A percentile compares a stretch with the other conserved stretches of the same genome.
Conservation (phyloP, 2,329 filamentous ascomycete genomes). For the Colletotrichum trifolii region DNA sequence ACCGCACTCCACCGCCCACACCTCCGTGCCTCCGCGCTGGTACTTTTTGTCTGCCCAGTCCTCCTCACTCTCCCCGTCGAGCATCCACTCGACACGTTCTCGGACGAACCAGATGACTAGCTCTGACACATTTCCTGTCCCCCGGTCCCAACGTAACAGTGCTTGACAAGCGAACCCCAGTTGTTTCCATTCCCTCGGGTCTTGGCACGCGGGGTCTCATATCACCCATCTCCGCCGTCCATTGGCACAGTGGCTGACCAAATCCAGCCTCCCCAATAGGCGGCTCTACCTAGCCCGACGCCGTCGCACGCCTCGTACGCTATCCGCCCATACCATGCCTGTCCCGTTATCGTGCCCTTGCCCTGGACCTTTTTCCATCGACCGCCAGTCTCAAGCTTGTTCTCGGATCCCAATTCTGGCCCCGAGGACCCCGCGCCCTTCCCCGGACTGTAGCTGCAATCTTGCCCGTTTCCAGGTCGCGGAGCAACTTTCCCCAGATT, state of each 20-base stretch:
- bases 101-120: conserved; percentile 22
- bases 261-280: conserved; percentile 18
- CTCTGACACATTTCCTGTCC: conserved; percentile 14
- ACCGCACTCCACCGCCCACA: conserved; percentile 2
- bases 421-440: conserved; percentile 23
- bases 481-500: conserved; percentile 14
- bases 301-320: conserved; percentile 12
- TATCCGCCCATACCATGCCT: background rate
- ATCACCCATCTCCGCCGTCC: conserved; percentile 3
- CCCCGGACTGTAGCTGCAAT: background rate
- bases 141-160: conserved; percentile 25
- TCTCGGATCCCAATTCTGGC: conserved; percentile 21
- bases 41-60: background rate
- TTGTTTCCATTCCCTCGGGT: conserved; percentile 34
- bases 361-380: conserved; percentile 16
- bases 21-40: background rate
- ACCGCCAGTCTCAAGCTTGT: conserved; percentile 1
- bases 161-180: conserved; percentile 20
- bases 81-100: conserved; percentile 20
- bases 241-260: conserved; percentile 25
- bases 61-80: background rate
- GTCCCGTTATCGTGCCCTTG: conserved; percentile 1
- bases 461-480: background rate
- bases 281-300: background rate
- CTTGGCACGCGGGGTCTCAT: conserved; percentile 36